Conservation (phyloP, 352 stramenopile genomes). For the Pythium chondricola region DNA sequence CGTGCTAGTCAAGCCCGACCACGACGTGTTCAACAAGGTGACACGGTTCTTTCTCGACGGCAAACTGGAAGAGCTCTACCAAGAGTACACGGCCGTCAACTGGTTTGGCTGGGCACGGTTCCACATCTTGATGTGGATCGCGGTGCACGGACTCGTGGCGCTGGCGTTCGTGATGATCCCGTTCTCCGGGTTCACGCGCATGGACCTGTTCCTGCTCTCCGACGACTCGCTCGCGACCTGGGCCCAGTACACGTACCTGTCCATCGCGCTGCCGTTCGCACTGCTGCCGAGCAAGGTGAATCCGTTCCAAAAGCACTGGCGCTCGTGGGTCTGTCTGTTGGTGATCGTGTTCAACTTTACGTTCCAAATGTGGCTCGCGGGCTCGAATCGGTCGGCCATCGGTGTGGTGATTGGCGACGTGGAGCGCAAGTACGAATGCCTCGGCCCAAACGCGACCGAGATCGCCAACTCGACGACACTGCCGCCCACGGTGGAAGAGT, state of each 20-base stretch:
- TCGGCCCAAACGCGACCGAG: conserved; percentile 24
- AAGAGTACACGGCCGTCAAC: conserved; percentile 80
- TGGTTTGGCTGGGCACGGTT: conserved; percentile 74
- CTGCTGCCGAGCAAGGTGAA: conserved; percentile 54
- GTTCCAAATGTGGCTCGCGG: conserved; percentile 73
- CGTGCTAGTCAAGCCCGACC: conserved; percentile 63
- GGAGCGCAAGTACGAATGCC: conserved; percentile 30
- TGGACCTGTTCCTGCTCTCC: conserved; percentile 65
- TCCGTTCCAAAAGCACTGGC: conserved; percentile 70
- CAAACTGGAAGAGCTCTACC: conserved; percentile 71
- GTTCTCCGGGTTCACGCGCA: conserved; percentile 47
- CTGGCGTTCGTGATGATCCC: conserved; percentile 59
- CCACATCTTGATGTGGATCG: conserved; percentile 68
- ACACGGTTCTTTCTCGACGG: conserved; percentile 74
- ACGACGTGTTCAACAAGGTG: conserved; percentile 73
- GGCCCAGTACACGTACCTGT: conserved; percentile 69
- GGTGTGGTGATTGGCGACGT: conserved; percentile 37
- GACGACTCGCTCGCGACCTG: conserved; percentile 33
- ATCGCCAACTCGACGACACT: conserved; percentile 23
- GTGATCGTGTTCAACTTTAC: conserved; percentile 72
- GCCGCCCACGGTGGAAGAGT: conserved; percentile 23
- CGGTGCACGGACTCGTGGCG: conserved; percentile 61
- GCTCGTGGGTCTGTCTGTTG: conserved; percentile 65
- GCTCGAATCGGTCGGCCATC: conserved; percentile 47
- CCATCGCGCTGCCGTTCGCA: conserved; percentile 67